Evolutionary conservation across 805 yeast genomes (phyloP).

Genomic region (Kazachstania bromeliacearum): DNA sequence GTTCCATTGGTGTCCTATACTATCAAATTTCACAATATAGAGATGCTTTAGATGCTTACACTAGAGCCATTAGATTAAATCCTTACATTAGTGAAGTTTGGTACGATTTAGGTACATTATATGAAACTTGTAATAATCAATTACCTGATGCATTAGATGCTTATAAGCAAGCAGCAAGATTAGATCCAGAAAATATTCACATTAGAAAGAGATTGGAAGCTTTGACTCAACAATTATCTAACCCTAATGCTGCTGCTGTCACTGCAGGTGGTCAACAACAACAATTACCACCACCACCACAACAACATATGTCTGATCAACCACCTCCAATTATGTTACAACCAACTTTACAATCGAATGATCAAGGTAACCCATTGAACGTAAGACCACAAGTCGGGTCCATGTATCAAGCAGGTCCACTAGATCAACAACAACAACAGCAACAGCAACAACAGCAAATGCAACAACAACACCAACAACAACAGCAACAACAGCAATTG

Average conservation of each 20-base stretch:
- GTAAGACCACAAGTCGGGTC: constrained; percentile 17
- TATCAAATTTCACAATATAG: constrained; percentile 93
- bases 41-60: constrained; percentile 95
- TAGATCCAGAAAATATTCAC: constrained; percentile 91
- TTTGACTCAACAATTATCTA: constrained; percentile 44
- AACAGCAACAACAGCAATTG: constrained; percentile 18
- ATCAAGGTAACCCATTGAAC: constrained; percentile 25
- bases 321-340: constrained; percentile 24
- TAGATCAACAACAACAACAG: constrained; percentile 10
- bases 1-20: constrained; percentile 88
- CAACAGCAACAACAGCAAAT: constrained; percentile 12
- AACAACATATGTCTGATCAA: constrained; percentile 4
- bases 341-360: constrained; percentile 26
- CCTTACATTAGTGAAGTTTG: constrained; percentile 96
- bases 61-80: constrained; percentile 89
- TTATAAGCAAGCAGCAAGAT: constrained; percentile 88
- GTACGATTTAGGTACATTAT: constrained; percentile 95
- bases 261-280: constrained; percentile 6
- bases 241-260: constrained; percentile 17
- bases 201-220: constrained; percentile 89
- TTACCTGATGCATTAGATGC: constrained; percentile 93
- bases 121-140: constrained; percentile 96
- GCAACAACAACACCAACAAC: constrained; percentile 28
- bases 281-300: constrained; percentile 4
- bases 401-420: constrained; percentile 13